These are phyloP conservation scores for Tolypocladium sp. DNA, from an alignment of 2,329 filamentous ascomycete genomes.

Conservation along the genomic window DNA sequence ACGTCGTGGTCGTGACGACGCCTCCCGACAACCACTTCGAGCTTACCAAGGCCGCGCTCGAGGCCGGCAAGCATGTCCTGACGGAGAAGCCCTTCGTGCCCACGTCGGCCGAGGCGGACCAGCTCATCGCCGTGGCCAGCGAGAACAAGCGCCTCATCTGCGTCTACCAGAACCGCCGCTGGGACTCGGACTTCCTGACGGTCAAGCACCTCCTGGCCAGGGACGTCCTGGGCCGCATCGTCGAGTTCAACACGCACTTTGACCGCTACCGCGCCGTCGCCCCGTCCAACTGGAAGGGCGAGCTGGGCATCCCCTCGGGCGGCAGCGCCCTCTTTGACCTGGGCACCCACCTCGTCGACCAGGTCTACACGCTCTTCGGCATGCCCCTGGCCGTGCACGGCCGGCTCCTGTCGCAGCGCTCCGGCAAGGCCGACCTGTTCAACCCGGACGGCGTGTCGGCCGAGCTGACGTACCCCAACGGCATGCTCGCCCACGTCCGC, in stretches of 20 bases:
- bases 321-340: constrained; percentile 66
- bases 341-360: constrained; percentile 68
- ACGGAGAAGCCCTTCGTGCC: constrained; percentile 80
- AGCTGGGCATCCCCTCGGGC: constrained; percentile 47
- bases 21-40: constrained; percentile 63
- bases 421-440: constrained; percentile 32
- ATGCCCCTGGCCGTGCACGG: constrained; percentile 58
- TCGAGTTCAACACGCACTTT: constrained; percentile 74
- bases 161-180: constrained; percentile 71
- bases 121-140: constrained; percentile 48
- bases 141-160: constrained; percentile 44
- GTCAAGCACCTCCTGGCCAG: constrained; percentile 52
- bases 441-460: constrained; percentile 53
- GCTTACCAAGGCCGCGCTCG: constrained; percentile 54
- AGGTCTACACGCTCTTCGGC: constrained; percentile 63
- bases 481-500: constrained; percentile 59
- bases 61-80: constrained; percentile 67
- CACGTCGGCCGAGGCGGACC: constrained; percentile 55
- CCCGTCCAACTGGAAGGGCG: constrained; percentile 58
- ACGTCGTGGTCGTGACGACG: constrained; percentile 64
- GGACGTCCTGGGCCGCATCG: constrained; percentile 57
- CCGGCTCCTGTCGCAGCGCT: constrained; percentile 58
- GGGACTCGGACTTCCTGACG: constrained; percentile 69
- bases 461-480: constrained; percentile 55
- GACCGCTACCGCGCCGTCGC: constrained; percentile 59